These are phyloP conservation scores for Suillus hirtellus DNA, from an alignment of 768 basidiomycete species.

Conservation along the genomic window DNA sequence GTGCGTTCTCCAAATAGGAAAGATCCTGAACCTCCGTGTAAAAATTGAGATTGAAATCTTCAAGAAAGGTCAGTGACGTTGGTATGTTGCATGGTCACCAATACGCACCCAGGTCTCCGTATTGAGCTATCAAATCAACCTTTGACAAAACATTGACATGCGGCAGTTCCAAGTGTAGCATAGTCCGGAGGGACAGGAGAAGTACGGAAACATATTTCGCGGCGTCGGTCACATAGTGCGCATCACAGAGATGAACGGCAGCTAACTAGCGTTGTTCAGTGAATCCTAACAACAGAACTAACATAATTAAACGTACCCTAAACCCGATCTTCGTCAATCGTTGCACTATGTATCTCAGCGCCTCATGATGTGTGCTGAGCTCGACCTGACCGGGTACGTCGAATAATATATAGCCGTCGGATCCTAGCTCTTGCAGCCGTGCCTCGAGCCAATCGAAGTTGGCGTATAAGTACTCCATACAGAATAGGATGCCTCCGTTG, in stretches of 20 bases:
- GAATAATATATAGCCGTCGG: conserved; percentile 86
- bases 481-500: conserved; percentile 95
- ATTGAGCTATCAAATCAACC: conserved; percentile 85
- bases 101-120: conserved; percentile 86
- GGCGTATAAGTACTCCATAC: conserved; percentile 95
- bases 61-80: background rate
- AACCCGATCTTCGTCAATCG: conserved; percentile 74
- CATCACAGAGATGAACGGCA: conserved; percentile 93
- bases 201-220: conserved; percentile 93
- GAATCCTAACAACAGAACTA: conserved; percentile 6
- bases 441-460: conserved; percentile 90
- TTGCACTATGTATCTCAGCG: conserved; percentile 76
- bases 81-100: background rate
- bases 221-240: conserved; percentile 95
- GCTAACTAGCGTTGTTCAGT: conserved; percentile 60
- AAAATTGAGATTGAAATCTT: conserved; percentile 96
- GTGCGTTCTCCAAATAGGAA: conserved; percentile 76
- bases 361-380: conserved; percentile 92
- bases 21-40: conserved; percentile 99
- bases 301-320: conserved; percentile 61
- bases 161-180: conserved; percentile 98
- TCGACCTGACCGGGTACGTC: conserved; percentile 98
- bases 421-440: conserved; percentile 60
- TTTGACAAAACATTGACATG: conserved; percentile 98
- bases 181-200: conserved; percentile 88